Evolutionary conservation across 352 stramenopile species (phyloP).

Genomic region (Phytophthora kernoviae): DNA sequence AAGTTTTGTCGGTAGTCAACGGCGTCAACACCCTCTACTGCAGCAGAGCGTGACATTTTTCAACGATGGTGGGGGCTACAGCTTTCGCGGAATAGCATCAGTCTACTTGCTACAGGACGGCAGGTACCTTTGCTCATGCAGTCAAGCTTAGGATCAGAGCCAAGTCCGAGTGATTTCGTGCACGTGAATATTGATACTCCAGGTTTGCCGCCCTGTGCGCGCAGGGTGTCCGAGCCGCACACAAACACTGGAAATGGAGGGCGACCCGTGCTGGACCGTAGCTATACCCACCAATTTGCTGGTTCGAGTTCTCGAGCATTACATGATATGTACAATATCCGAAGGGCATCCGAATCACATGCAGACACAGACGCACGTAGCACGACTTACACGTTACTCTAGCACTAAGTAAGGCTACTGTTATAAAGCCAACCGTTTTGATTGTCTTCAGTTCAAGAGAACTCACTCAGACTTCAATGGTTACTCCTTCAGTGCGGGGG

Average conservation of each 20-base stretch:
- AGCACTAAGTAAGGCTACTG: neutral
- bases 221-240: conserved; percentile 10
- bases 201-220: conserved; percentile 13
- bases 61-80: conserved; percentile 3
- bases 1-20: neutral
- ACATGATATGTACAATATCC: conserved; percentile 38
- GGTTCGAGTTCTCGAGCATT: conserved; percentile 30
- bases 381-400: conserved; percentile 30
- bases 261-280: conserved; percentile 17
- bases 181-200: conserved; percentile 6
- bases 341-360: conserved; percentile 10
- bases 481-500: too few species aligned
- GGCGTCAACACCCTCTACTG: conserved; percentile 29
- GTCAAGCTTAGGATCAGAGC: conserved; percentile 24
- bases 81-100: conserved; percentile 6
- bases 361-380: conserved; percentile 13
- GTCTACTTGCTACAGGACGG: neutral
- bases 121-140: conserved; percentile 29
- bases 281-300: conserved; percentile 27
- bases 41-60: conserved; percentile 18
- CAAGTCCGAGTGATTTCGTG: conserved; percentile 31
- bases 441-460: too few species aligned
- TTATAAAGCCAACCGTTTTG: conserved; percentile 7
- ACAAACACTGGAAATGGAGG: conserved; percentile 11
- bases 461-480: too few species aligned